Evolutionary conservation across 2,329 filamentous ascomycete species (phyloP).

Genomic region (Acephala macrosclerotiorum): DNA sequence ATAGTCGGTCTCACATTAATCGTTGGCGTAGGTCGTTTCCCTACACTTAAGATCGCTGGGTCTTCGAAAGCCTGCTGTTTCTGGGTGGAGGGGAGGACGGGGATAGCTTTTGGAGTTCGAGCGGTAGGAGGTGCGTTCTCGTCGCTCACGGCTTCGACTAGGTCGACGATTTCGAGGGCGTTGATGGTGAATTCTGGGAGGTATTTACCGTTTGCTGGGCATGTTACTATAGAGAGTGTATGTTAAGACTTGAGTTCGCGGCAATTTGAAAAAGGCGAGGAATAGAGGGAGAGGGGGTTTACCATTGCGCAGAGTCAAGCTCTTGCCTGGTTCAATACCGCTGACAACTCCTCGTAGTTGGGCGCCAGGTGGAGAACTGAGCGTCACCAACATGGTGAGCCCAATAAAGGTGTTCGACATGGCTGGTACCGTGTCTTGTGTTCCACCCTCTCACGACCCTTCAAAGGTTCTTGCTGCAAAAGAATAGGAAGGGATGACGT

Average conservation of each 20-base stretch:
- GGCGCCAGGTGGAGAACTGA: conserved; percentile 43
- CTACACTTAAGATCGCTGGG: conserved; percentile 46
- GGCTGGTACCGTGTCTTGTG: conserved; percentile 23
- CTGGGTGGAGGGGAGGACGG: conserved; percentile 20
- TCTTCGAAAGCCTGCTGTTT: conserved; percentile 40
- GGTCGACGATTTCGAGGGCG: conserved; percentile 42
- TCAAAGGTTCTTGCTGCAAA: conserved; percentile 6
- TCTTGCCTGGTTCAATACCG: conserved; percentile 44
- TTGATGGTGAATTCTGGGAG: conserved; percentile 44
- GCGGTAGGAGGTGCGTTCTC: conserved; percentile 36
- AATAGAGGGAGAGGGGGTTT: conserved; percentile 9
- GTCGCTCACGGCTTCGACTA: conserved; percentile 41
- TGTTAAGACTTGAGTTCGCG: conserved; percentile 14
- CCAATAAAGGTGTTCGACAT: conserved; percentile 47
- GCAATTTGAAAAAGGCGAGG: background rate
- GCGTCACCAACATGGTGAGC: conserved; percentile 47
- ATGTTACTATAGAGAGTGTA: conserved; percentile 36
- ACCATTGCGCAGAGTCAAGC: conserved; percentile 46
- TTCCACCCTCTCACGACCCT: conserved; percentile 20
- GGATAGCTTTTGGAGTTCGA: conserved; percentile 17
- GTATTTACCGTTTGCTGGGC: conserved; percentile 42
- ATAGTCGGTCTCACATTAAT: conserved; percentile 18
- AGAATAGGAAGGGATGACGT: conserved; percentile 11
- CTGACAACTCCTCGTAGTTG: conserved; percentile 44
- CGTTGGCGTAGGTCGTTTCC: conserved; percentile 44